Evolutionary conservation across 805 yeast genomes (phyloP).

Genomic region (Metschnikowia koreensis): DNA sequence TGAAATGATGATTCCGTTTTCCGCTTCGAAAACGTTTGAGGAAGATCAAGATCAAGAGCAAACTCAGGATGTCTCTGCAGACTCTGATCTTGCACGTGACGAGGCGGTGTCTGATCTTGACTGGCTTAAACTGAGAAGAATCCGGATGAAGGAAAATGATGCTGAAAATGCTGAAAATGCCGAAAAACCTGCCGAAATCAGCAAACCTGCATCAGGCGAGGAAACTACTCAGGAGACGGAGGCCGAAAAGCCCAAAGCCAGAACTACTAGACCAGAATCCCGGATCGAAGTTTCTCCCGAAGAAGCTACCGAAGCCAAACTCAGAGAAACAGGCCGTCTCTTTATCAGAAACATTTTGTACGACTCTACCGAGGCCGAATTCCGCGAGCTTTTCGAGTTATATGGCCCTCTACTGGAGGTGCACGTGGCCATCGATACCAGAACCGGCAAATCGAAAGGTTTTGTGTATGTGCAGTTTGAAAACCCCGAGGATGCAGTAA

Average conservation of each 20-base stretch:
- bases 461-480: conserved; percentile 79
- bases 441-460: conserved; percentile 90
- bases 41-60: conserved; percentile 13
- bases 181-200: neutral
- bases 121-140: conserved; percentile 79
- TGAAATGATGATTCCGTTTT: conserved; percentile 49
- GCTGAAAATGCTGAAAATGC: conserved; percentile 6
- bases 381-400: conserved; percentile 56
- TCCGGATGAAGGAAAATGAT: conserved; percentile 51
- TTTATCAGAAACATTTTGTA: conserved; percentile 86
- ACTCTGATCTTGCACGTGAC: conserved; percentile 38
- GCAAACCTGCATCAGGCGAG: too few relatives aligned
- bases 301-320: conserved; percentile 49
- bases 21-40: conserved; percentile 8
- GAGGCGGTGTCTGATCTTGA: conserved; percentile 71
- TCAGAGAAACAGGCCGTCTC: conserved; percentile 71
- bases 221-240: neutral
- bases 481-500: conserved; percentile 68
- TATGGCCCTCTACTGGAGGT: conserved; percentile 84
- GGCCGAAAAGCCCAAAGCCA: conserved; percentile 3
- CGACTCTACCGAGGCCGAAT: conserved; percentile 76
- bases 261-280: conserved; percentile 11
- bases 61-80: conserved; percentile 7
- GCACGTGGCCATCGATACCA: conserved; percentile 86
- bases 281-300: conserved; percentile 31